Evolutionary conservation across 345 rosid genomes (phyloP).

Genomic region (Linum usitatissimum): DNA sequence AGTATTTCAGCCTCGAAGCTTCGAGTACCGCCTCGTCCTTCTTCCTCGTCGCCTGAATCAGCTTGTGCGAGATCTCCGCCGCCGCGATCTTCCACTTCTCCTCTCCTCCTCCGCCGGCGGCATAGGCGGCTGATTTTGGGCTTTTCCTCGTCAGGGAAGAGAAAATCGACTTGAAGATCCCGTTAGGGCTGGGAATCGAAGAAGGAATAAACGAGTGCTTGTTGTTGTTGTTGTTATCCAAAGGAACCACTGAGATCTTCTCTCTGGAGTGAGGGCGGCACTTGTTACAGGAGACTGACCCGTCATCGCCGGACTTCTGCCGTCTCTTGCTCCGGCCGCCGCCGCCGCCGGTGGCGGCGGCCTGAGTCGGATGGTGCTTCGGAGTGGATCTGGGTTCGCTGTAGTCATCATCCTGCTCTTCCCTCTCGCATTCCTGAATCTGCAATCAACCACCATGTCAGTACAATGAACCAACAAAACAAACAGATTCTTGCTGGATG

Average conservation of each 20-base stretch:
- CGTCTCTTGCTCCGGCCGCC: constrained; percentile 33
- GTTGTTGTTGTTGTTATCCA: constrained; percentile 40
- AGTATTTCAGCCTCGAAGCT: constrained; percentile 60
- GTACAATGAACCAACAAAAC: not conserved
- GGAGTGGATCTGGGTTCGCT: constrained; percentile 20
- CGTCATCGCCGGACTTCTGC: constrained; percentile 20
- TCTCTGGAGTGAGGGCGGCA: constrained; percentile 73
- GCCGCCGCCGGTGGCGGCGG: constrained; percentile 31
- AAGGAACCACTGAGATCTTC: constrained; percentile 71
- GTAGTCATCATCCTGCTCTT: constrained; percentile 34
- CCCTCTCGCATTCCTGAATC: constrained; percentile 74
- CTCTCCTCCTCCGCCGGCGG: constrained; percentile 23
- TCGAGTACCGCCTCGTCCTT: constrained; percentile 73
- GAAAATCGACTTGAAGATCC: constrained; percentile 55
- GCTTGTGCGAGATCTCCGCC: constrained; percentile 79
- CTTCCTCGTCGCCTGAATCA: constrained; percentile 64
- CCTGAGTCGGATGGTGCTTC: constrained; percentile 45
- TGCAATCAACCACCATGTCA: constrained; percentile 20
- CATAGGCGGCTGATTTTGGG: constrained; percentile 33
- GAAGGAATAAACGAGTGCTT: constrained; percentile 21
- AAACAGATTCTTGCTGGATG: constrained; percentile 8
- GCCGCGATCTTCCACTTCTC: constrained; percentile 65
- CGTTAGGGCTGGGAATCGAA: constrained; percentile 65
- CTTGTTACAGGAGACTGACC: constrained; percentile 69
- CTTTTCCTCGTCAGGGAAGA: constrained; percentile 56